Base-by-base conservation (phyloP, 345 rosid species). In the Euphorbia lathyris region DNA sequence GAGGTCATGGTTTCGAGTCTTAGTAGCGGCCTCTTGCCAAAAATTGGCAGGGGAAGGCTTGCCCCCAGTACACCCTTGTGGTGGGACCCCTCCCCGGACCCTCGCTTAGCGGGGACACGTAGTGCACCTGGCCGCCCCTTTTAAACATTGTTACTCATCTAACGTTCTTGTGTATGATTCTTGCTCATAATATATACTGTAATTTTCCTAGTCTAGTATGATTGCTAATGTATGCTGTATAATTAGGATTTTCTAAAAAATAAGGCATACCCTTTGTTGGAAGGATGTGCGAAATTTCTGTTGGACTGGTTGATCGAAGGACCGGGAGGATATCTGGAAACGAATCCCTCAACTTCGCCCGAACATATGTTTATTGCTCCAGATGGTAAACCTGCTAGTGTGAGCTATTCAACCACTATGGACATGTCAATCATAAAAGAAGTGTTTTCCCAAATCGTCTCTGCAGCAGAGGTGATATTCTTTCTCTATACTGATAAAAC, bases 321-420 rank as follows among this genome's bases (percentile, higher is more conserved):
- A 36, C 81, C 53, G 43, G 90, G 84, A 5, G 91, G 89, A 61
- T 90, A 81, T 84, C 88, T 95, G 9, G 92, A 85, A 78, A 86
- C 97, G 52, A 95, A 90, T 74, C 99, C 99, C 47, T 95, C 99
- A 63, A 95, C 99, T 23, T 95, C 98, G 67, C 99, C 98, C 29
- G 99, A 95, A 66, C 97, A 92, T 80, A 70, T 76, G 78, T 95
- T 95, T 67, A 81, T 80, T 38, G 83, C 90, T 72, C 98, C 97
- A 17, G 88, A 86, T 77, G 97, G 97, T 56, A 84, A 80, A 73
- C 84, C 68, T 69, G 98, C 97, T 43, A 83, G 89, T 75, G 94
- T 95, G 69, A 92, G 99, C 89, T 86, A 88, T 87, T 95, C 98
- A 68, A 77, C 98, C 61, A 95, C 98, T 61, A 95, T 95, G 98